Conservation (phyloP, 495 filamentous ascomycete species). For the Xylaria curta region DNA sequence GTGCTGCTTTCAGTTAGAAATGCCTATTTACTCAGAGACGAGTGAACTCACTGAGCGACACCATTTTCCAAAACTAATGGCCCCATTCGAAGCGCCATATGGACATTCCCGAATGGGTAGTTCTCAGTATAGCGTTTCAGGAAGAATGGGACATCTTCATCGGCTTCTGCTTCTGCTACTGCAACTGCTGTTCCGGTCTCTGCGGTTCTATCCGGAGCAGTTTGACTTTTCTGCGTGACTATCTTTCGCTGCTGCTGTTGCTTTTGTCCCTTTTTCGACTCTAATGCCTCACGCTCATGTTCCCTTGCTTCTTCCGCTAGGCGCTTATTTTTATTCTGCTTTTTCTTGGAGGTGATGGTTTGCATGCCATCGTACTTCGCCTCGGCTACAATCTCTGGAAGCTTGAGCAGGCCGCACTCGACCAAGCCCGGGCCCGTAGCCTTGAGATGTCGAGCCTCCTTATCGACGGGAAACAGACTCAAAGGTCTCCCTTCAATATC, state of each 20-base stretch:
- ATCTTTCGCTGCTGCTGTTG: not conserved
- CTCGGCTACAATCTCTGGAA: constrained; percentile 1
- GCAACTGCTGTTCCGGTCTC: not conserved
- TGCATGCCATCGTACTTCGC: constrained; percentile 7
- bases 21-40: not conserved
- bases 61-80: constrained; percentile 4
- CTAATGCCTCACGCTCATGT: not conserved
- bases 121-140: constrained; percentile 6
- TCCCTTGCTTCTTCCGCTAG: not conserved
- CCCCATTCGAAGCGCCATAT: not conserved
- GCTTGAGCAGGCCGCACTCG: not conserved
- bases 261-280: not conserved
- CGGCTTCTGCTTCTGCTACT: constrained; percentile 4
- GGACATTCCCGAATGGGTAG: not conserved
- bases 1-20: constrained; percentile 1
- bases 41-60: not conserved
- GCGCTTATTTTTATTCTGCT: not conserved
- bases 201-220: not conserved
- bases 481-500: not conserved
- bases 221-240: not conserved
- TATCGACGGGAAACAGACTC: constrained; percentile 5
- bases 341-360: constrained; percentile 2
- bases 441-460: not conserved
- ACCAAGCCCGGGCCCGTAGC: not conserved
- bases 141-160: constrained; percentile 4